These are phyloP conservation scores for Microsporum ferrugineum DNA, from an alignment of 2,329 filamentous ascomycete genomes.

Conservation along the genomic window DNA sequence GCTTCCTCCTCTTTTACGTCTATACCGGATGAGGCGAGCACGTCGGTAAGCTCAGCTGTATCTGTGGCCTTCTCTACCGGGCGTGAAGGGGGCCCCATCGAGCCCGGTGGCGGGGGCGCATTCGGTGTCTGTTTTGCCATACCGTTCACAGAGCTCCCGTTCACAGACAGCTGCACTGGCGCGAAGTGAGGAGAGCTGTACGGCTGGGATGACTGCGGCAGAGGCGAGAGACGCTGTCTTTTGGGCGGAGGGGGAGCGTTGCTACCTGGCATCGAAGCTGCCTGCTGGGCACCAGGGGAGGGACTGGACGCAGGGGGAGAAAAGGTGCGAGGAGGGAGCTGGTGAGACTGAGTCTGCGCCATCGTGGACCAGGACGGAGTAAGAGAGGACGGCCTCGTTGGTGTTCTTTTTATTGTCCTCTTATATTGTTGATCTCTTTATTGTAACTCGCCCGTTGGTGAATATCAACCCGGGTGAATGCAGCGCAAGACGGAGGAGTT, in stretches of 20 bases:
- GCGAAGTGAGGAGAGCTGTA: conserved; percentile 48
- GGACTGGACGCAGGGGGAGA: conserved; percentile 52
- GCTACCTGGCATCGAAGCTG: conserved; percentile 36
- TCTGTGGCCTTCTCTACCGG: conserved; percentile 44
- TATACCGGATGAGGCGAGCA: conserved; percentile 72
- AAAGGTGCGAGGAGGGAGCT: conserved; percentile 44
- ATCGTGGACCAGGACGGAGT: conserved; percentile 28
- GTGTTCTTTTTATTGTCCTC: not conserved
- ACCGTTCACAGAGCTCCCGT: conserved; percentile 32
- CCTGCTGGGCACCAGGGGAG: conserved; percentile 41
- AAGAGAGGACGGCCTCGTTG: not conserved
- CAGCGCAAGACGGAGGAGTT: conserved; percentile 11
- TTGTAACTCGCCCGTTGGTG: not conserved
- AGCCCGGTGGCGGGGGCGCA: conserved; percentile 30
- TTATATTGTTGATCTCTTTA: not conserved
- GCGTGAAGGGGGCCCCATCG: conserved; percentile 54
- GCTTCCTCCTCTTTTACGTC: conserved; percentile 80
- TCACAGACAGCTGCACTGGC: conserved; percentile 36
- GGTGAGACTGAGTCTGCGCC: conserved; percentile 51
- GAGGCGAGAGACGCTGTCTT: conserved; percentile 59
- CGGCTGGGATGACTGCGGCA: conserved; percentile 50
- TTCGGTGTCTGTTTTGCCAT: conserved; percentile 39
- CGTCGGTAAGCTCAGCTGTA: conserved; percentile 65
- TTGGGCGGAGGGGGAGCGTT: conserved; percentile 53
- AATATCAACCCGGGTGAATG: conserved; percentile 7